phyloP scores from a whole-genome alignment of 768 basidiomycete species.

The Coprinopsis marcescibilis region DNA sequence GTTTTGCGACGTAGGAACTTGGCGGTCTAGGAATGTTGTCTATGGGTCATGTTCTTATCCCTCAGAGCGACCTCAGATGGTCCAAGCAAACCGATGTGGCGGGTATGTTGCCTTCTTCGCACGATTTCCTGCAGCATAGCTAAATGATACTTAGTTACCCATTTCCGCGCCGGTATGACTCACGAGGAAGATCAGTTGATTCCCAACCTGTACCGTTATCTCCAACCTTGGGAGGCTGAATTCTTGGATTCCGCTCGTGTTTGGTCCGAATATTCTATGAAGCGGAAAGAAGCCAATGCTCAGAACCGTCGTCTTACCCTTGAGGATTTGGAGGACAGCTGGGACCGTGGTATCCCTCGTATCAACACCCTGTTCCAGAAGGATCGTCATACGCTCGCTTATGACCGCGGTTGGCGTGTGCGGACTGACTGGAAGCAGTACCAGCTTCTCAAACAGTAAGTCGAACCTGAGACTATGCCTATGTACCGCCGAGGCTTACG shows the following conservation, averaged over 20 bases:
- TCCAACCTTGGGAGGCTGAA: conserved; percentile 97
- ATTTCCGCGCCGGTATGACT: conserved; percentile 99
- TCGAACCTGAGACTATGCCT: not conserved
- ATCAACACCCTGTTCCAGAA: conserved; percentile 99
- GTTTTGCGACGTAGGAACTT: conserved; percentile 58
- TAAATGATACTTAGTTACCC: conserved; percentile 56
- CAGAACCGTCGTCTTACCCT: conserved; percentile 95
- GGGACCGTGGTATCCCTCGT: conserved; percentile 97
- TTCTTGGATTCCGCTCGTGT: conserved; percentile 98
- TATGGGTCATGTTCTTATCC: conserved; percentile 98
- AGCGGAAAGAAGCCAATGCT: conserved; percentile 98
- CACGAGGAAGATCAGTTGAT: conserved; percentile 94
- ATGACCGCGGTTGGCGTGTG: conserved; percentile 98
- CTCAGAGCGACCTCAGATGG: conserved; percentile 96
- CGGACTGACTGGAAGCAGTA: conserved; percentile 98
- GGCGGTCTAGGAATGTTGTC: conserved; percentile 99
- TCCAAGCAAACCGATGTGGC: conserved; percentile 97
- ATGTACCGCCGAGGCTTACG: conserved; percentile 4
- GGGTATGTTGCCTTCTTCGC: conserved; percentile 35
- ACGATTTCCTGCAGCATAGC: not conserved
- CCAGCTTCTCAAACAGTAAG: conserved; percentile 84
- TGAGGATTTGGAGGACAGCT: conserved; percentile 96
- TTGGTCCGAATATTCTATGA: conserved; percentile 99
- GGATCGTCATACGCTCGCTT: conserved; percentile 94
- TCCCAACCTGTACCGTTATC: conserved; percentile 94